A percentile compares a stretch with the other conserved stretches of the same genome.
Conservation (phyloP, 2,329 filamentous ascomycete genomes). For the Aspergillus hortae region DNA sequence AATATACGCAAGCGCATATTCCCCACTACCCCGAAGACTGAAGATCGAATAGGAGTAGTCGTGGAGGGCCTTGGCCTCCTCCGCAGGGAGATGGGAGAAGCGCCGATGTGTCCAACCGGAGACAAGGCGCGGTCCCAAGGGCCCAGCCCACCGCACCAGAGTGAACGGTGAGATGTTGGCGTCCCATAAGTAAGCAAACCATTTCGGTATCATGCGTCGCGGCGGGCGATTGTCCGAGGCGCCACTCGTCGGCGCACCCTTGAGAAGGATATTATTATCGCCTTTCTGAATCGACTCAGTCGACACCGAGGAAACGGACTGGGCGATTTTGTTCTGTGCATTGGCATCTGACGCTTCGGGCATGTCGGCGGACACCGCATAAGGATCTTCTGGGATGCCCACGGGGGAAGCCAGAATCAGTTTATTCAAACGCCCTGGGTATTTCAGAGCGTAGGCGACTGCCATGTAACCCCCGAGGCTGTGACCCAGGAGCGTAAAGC, state of each 20-base stretch:
- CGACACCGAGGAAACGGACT: slow-evolving; percentile 17
- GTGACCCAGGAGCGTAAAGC: slow-evolving; percentile 90
- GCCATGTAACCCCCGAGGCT: slow-evolving; percentile 93
- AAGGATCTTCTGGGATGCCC: slow-evolving; percentile 90
- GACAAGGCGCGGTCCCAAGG: slow-evolving; percentile 84
- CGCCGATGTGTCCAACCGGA: slow-evolving; percentile 92
- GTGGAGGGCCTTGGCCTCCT: slow-evolving; percentile 80
- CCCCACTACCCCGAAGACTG: slow-evolving; percentile 83
- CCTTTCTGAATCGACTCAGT: slow-evolving; percentile 26
- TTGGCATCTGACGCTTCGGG: slow-evolving; percentile 74
- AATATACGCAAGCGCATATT: slow-evolving; percentile 89
- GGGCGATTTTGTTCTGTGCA: slow-evolving; percentile 55
- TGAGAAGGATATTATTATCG: slow-evolving; percentile 55
- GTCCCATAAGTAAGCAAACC: slow-evolving; percentile 94
- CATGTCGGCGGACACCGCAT: slow-evolving; percentile 75
- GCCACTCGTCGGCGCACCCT: slow-evolving; percentile 18
- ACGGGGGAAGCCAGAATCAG: slow-evolving; percentile 92
- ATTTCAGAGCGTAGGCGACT: slow-evolving; percentile 92
- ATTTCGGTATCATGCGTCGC: slow-evolving; percentile 67
- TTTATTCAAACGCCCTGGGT: slow-evolving; percentile 91
- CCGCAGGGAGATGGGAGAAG: slow-evolving; percentile 79
- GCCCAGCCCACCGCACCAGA: slow-evolving; percentile 81
- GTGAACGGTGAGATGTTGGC: slow-evolving; percentile 95
- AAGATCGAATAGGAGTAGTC: slow-evolving; percentile 95
- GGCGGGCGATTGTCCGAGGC: slow-evolving; percentile 41